Evolutionary conservation across 2,329 filamentous ascomycete genomes (phyloP), one percentile per base, ranked within the genome.

Genomic region (Cercospora berteroae): DNA sequence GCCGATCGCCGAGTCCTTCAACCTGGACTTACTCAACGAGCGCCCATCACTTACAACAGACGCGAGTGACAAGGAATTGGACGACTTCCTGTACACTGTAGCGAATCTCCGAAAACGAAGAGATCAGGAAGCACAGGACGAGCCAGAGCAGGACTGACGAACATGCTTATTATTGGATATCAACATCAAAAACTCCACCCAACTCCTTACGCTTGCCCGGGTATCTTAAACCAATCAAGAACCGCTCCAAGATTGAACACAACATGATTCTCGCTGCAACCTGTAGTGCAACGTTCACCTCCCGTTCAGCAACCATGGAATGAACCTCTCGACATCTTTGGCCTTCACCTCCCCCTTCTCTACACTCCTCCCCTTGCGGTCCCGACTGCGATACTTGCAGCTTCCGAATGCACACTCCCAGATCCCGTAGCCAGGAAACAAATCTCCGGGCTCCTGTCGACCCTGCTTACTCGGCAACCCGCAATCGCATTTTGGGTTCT

Each of bases 81-180:
- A 80, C 69, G 79, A 78, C 61, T 75, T 83, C 23, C 76, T 85
- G 25, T 85, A 85, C 73, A 78, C 77, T 29, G 75, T 83, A 52
- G 81, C 81, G 68, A 83, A 83, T 64, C 76, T 86, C 58, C 79
- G 84, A 64, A 86, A 86, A 74, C 78, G 82, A 63, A 79, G 78
- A 42, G 63, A 67, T 16, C 29, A 62, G 16, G 68, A 65, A 55
- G 48, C 18, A 36, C 63, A 63, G 10, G 66, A 63, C 7, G 58
- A 52, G 18, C 42, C 60, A 13, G 60, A 63, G 29, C 42, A 63
- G 31, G 60, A 63, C 10, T 63, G 31, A 52, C 42, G 8, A 18
- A 27, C 29, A 12, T 48, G 36, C 33, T 13, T 48, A 44, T 23
- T 44, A 61, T 23, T 25, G 16, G 16, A 48, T 44, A 60, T 60